Evolutionary conservation across 441 rosid genomes (phyloP), one percentile per base, ranked within the genome.

Genomic region (Populus hybrid): DNA sequence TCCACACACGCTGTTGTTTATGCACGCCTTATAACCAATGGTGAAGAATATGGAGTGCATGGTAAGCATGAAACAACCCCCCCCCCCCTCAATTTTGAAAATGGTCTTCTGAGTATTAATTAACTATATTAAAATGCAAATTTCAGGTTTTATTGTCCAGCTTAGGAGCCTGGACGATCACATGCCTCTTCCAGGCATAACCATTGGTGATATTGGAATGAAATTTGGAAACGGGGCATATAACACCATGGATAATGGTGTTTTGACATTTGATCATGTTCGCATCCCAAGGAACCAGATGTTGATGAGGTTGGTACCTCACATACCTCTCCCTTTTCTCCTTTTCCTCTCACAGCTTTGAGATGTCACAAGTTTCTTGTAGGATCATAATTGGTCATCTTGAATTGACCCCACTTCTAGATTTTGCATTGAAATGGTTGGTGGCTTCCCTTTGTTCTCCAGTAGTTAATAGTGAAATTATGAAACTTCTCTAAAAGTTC

Each of bases 151-250:
- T 70, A 94, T 94, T 38, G 93, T 95, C 82, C 99, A 92, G 89
- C 93, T 95, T 29, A 90, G 99, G 67, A 89, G 92, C 88, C 81
- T 94, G 86, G 97, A 94, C 45, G 99, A 95, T 86, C 98, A 93
- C 86, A 88, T 84, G 82, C 98, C 99, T 84, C 97, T 95, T 79
- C 95, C 97, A 7, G 95, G 97, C 82, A 89, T 95, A 69, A 91
- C 91, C 18, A 79, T 94, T 79, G 98, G 98, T 72, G 99, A 95
- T 84, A 94, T 95, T 66, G 99, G 99, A 74, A 88, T 88, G 79
- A 95, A 95, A 80, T 90, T 95, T 81, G 99, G 99, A 53, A 89
- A 78, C 72, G 99, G 98, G 26, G 98, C 98, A 50, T 89, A 91
- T 81, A 95, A 94, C 84, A 83, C 88, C 81, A 90, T 94, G 98